Base-by-base conservation (phyloP, 495 filamentous ascomycete genomes). In the Talaromyces ruber region DNA sequence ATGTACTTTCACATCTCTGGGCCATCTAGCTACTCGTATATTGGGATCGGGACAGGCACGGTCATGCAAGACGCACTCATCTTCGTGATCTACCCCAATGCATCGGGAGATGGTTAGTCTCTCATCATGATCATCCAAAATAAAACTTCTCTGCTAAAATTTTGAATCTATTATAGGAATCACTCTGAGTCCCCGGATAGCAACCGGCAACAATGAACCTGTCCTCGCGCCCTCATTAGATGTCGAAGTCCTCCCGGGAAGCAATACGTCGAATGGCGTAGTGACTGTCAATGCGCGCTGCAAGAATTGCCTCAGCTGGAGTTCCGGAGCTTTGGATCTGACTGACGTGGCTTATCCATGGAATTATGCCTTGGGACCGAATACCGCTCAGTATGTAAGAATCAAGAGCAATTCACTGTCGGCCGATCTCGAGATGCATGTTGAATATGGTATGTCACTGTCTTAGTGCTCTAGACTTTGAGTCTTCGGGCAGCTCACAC, bases 281-380 rank as follows among this genome's bases (percentile, higher is more conserved):
- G 76, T 78, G 58, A 65, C 72, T 34, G 76, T 80, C 47, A 81
- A 82, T 61, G 79, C 72, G 5, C 74, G 74, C 37, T 85, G 82
- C 65, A 55, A 62, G 11, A 74, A 75, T 64, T 86, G 83, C 67
- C 76, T 71, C 18, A 64, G 64, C 11, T 84, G 78, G 78, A 68
- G 70, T 21, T 59, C 64, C 24, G 74, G 75, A 18, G 70, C 64
- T 21, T 64, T 82, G 25, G 69, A 79, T 64, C 65, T 75, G 2
- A 65, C 59, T 30, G 74, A 66, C 51, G 72, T 67, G 2, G 53
- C 68, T 1, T 73, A 81, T 57, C 65, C 72, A 12, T 81, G 86
- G 71, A 81, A 86, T 57, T 88, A 81, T 65, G 85, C 81, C n/a
- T 67, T 80, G 12, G 86, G 85, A 11, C 76, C 78, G 1, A 65